These are phyloP conservation scores for Chondrostereum purpureum DNA, from an alignment of 1,284 basidiomycete genomes.

Conservation along the genomic window DNA sequence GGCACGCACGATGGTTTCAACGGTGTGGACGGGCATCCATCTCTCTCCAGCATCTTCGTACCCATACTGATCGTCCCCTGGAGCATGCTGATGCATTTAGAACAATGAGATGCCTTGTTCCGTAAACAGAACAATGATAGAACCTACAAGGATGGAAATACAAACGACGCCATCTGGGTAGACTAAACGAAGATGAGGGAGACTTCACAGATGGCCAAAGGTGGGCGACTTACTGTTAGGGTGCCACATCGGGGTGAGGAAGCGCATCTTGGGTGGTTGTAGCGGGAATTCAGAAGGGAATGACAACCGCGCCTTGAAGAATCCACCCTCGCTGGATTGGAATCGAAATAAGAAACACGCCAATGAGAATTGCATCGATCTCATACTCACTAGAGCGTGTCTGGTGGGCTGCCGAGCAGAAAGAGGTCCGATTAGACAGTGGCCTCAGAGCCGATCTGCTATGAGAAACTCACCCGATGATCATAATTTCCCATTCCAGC, in stretches of 20 bases:
- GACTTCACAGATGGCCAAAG: slow-evolving; percentile 5
- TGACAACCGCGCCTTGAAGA: slow-evolving; percentile 81
- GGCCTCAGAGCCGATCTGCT: slow-evolving; percentile 1
- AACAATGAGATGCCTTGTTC: not conserved
- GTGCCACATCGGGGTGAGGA: slow-evolving; percentile 97
- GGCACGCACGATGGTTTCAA: slow-evolving; percentile 88
- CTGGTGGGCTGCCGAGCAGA: slow-evolving; percentile 58
- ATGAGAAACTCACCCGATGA: slow-evolving; percentile 89
- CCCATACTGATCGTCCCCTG: slow-evolving; percentile 96
- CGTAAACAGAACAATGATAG: not conserved
- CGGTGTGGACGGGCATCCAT: slow-evolving; percentile 96
- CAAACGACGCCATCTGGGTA: slow-evolving; percentile 89
- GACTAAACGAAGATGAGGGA: slow-evolving; percentile 42
- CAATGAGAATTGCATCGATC: slow-evolving; percentile 5
- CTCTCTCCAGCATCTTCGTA: slow-evolving; percentile 97
- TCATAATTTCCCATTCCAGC: slow-evolving; percentile 90
- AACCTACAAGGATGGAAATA: slow-evolving; percentile 87
- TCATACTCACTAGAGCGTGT: slow-evolving; percentile 73
- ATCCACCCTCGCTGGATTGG: slow-evolving; percentile 77
- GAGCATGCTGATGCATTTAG: slow-evolving; percentile 64
- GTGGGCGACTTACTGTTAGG: slow-evolving; percentile 74
- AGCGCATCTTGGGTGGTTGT: slow-evolving; percentile 92
- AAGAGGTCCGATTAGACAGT: slow-evolving; percentile 18
- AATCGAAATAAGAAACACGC: slow-evolving; percentile 3
- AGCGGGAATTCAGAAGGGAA: slow-evolving; percentile 92